Conservation (phyloP, 2,329 filamentous ascomycete genomes). For the Aspergillus versicolor region DNA sequence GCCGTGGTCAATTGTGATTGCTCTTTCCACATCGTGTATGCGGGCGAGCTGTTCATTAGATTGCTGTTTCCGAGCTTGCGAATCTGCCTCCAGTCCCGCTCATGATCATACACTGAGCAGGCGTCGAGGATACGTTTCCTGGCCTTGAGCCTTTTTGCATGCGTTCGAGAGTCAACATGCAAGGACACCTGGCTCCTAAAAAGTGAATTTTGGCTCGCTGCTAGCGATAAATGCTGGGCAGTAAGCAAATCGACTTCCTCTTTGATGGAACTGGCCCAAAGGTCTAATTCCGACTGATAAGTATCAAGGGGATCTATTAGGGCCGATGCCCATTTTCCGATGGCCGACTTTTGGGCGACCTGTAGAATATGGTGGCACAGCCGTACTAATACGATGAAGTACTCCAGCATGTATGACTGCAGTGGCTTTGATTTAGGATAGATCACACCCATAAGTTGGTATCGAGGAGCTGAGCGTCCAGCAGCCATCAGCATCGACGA, state of each 20-base stretch:
- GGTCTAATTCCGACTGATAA: neutral
- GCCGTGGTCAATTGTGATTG: neutral
- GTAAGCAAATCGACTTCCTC: neutral
- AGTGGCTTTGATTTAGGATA: neutral
- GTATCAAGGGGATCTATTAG: neutral
- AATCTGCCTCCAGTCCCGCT: neutral
- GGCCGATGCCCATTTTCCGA: neutral
- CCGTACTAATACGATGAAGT: neutral
- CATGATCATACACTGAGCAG: neutral
- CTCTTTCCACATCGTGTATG: neutral
- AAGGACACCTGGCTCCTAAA: neutral
- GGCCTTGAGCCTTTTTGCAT: neutral
- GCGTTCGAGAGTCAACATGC: neutral
- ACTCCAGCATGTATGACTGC: neutral
- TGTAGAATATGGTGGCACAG: neutral
- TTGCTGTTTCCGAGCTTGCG: neutral
- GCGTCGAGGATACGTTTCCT: neutral
- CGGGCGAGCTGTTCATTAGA: neutral
- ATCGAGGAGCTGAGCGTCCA: neutral
- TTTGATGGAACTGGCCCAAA: neutral
- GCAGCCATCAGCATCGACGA: neutral
- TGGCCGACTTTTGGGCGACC: neutral
- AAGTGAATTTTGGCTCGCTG: neutral
- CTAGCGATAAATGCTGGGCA: neutral
- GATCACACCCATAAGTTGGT: neutral